Evolutionary conservation across 345 rosid genomes (phyloP).

Genomic region (Stellera chamaejasme): DNA sequence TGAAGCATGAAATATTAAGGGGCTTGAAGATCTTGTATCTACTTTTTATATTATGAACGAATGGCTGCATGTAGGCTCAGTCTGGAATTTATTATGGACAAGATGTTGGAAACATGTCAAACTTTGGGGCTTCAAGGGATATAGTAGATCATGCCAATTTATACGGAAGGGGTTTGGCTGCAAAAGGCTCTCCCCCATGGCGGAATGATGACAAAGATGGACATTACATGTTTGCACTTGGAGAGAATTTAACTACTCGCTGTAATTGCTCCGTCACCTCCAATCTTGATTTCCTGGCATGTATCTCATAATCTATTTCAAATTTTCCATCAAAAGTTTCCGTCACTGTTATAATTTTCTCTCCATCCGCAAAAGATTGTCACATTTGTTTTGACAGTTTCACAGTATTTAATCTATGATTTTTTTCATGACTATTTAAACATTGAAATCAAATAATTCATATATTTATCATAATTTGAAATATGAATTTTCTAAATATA

Average conservation of each 20-base stretch:
- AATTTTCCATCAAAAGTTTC: no score
- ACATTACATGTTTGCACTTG: slow-evolving; percentile 58
- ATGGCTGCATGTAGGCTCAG: slow-evolving; percentile 65
- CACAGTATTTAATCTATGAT: no score
- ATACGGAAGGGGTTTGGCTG: slow-evolving; percentile 48
- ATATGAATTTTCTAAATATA: no score
- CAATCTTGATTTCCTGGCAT: slow-evolving; percentile 1
- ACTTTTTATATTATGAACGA: slow-evolving; percentile 37
- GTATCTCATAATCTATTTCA: no score
- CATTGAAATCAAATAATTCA: no score
- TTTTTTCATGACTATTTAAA: no score
- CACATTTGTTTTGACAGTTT: no score
- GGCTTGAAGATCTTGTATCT: slow-evolving; percentile 21
- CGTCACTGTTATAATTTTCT: no score
- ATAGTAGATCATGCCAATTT: slow-evolving; percentile 35
- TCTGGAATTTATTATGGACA: slow-evolving; percentile 48
- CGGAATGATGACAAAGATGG: slow-evolving; percentile 76
- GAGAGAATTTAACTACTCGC: slow-evolving; percentile 68
- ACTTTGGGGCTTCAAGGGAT: slow-evolving; percentile 50
- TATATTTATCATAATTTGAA: no score
- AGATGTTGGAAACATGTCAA: slow-evolving; percentile 51
- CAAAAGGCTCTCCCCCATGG: slow-evolving; percentile 58
- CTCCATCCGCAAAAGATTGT: no score
- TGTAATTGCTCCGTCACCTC: slow-evolving; percentile 52
- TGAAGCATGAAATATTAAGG: slow-evolving; percentile 7